phyloP scores from a whole-genome alignment of 2,329 filamentous ascomycete species.

The Diaporthe citrichinensis region DNA sequence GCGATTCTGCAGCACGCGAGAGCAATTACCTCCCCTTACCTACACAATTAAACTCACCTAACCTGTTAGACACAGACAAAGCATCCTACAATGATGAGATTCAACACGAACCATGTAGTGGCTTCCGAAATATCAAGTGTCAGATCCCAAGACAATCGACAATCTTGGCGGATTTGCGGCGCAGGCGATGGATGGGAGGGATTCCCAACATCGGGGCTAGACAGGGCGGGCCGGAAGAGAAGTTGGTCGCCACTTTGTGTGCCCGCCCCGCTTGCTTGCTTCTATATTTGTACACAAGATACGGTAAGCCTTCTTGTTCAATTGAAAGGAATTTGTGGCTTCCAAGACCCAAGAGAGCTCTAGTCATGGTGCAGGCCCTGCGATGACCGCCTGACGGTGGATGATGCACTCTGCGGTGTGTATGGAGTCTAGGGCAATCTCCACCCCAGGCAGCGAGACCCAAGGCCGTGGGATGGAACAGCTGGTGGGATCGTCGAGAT shows the following conservation, averaged over 20 bases:
- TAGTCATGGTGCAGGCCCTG: background rate
- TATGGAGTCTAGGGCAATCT: background rate
- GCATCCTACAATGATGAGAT: background rate
- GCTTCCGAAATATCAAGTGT: slow-evolving; percentile 1
- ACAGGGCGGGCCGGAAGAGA: slow-evolving; percentile 10
- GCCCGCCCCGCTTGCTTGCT: background rate
- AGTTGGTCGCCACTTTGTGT: slow-evolving; percentile 17
- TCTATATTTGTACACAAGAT: slow-evolving; percentile 14
- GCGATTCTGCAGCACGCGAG: background rate
- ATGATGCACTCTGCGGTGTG: background rate
- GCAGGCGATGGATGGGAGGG: slow-evolving; percentile 17
- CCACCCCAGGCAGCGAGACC: background rate
- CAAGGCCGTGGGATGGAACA: background rate
- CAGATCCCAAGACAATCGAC: slow-evolving; percentile 18
- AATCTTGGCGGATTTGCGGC: slow-evolving; percentile 28
- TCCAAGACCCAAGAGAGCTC: background rate
- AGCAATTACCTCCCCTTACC: too few relatives aligned
- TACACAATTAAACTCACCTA: background rate
- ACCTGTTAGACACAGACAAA: background rate
- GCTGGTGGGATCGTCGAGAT: slow-evolving; percentile 4
- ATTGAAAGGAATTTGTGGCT: background rate
- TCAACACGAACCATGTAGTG: background rate
- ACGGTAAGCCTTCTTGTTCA: background rate
- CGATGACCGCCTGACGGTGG: background rate
- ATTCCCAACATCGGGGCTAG: slow-evolving; percentile 25